These are phyloP conservation scores for Pyrenochaeta sp. DNA, from an alignment of 2,329 filamentous ascomycete species.

Conservation along the genomic window DNA sequence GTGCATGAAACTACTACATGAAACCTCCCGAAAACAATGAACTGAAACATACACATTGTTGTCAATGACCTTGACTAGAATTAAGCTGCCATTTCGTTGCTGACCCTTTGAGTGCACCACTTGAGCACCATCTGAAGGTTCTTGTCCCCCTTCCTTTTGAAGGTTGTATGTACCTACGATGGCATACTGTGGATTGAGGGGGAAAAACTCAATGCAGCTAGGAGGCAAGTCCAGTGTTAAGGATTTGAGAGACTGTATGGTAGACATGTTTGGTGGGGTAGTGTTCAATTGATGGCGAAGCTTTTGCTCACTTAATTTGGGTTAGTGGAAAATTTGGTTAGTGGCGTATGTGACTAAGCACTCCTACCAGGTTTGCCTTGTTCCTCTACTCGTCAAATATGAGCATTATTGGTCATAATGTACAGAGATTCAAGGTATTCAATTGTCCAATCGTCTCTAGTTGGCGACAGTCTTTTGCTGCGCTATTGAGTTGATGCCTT, in stretches of 20 bases:
- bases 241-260: slow-evolving; percentile 57
- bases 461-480: not conserved
- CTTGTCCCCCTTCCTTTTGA: slow-evolving; percentile 56
- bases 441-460: not conserved
- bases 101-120: slow-evolving; percentile 57
- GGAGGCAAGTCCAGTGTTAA: slow-evolving; percentile 72
- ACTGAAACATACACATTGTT: slow-evolving; percentile 63
- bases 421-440: no score
- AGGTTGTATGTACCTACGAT: slow-evolving; percentile 87
- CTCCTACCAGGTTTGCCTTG: not conserved
- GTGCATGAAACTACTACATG: not conserved
- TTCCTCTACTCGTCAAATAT: not conserved
- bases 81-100: slow-evolving; percentile 75
- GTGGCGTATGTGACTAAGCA: slow-evolving; percentile 26
- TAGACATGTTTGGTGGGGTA: slow-evolving; percentile 33
- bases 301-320: slow-evolving; percentile 15
- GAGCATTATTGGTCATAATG: not conserved
- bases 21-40: not conserved
- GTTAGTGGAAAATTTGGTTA: slow-evolving; percentile 29
- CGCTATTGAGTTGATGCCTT: slow-evolving; percentile 39
- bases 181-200: slow-evolving; percentile 69
- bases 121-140: slow-evolving; percentile 26
- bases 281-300: not conserved
- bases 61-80: slow-evolving; percentile 68
- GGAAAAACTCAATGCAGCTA: slow-evolving; percentile 80